A percentile compares a stretch with the other conserved stretches of the same genome.
phyloP scores from a whole-genome alignment of 176 grass and related monocot genomes.

The Typha latifolia region DNA sequence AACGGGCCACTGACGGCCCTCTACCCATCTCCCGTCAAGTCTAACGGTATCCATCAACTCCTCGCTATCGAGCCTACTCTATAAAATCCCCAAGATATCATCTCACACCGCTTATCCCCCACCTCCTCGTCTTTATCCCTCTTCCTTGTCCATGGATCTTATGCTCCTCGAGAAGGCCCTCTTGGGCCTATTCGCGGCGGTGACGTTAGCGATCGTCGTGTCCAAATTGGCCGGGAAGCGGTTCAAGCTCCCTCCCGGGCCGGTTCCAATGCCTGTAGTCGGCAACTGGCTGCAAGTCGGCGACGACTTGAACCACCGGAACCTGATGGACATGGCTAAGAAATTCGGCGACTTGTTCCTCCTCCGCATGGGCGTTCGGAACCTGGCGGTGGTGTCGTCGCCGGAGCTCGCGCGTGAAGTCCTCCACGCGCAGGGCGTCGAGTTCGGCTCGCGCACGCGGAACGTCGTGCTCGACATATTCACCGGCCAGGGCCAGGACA shows the following conservation, averaged over 20 bases:
- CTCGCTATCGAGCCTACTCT: not conserved
- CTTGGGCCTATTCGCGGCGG: slow-evolving; percentile 69
- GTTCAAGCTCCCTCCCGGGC: slow-evolving; percentile 47
- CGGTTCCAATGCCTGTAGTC: slow-evolving; percentile 50
- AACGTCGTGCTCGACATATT: slow-evolving; percentile 99
- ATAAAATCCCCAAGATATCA: not conserved
- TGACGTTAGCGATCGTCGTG: slow-evolving; percentile 50
- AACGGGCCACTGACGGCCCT: too few species aligned
- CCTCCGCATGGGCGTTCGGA: slow-evolving; percentile 83
- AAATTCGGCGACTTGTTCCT: slow-evolving; percentile 78
- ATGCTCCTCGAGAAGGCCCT: slow-evolving; percentile 77
- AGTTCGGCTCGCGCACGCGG: slow-evolving; percentile 94
- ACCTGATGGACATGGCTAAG: slow-evolving; percentile 57
- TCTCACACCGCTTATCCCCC: not conserved
- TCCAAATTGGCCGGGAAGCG: slow-evolving; percentile 70
- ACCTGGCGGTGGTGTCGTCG: slow-evolving; percentile 77
- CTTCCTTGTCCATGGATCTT: slow-evolving; percentile 38
- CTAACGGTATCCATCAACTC: not conserved
- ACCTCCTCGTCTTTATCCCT: not conserved
- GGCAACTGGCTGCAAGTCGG: slow-evolving; percentile 97
- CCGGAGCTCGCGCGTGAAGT: slow-evolving; percentile 83
- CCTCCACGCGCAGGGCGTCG: slow-evolving; percentile 88
- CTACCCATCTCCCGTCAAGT: not conserved
- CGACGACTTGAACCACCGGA: slow-evolving; percentile 89
- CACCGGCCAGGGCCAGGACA: slow-evolving; percentile 82